A percentile compares a stretch with the other conserved stretches of the same genome.
phyloP scores from a whole-genome alignment of 1,139 yeast genomes.

The Diutina rugosa region DNA sequence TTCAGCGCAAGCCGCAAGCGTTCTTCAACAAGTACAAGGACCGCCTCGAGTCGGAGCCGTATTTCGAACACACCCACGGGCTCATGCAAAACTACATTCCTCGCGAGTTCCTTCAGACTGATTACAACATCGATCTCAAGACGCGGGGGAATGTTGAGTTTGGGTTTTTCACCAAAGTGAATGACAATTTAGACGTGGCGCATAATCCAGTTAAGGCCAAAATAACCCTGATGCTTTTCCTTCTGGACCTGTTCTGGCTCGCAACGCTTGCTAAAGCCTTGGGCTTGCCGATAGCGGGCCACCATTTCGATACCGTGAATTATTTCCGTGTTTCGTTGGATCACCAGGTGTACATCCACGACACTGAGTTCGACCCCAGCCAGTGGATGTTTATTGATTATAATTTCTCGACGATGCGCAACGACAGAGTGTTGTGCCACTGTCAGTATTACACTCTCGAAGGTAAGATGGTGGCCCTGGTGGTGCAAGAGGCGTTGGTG shows the following conservation, averaged over 20 bases:
- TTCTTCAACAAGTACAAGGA: conserved; percentile 20
- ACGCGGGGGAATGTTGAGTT: conserved; percentile 15
- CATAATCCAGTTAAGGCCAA: conserved; percentile 12
- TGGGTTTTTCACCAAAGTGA: conserved; percentile 22
- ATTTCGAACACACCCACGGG: conserved; percentile 17
- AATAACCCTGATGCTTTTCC: conserved; percentile 13
- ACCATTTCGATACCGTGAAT: conserved; percentile 7
- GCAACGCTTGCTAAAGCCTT: conserved; percentile 11
- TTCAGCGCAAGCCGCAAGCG: conserved; percentile 18
- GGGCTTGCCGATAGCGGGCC: conserved; percentile 3
- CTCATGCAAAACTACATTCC: conserved; percentile 17
- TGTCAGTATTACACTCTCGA: conserved; percentile 22
- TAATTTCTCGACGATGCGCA: conserved; percentile 22
- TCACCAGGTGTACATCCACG: conserved; percentile 30
- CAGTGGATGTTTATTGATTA: conserved; percentile 25
- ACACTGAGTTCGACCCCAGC: conserved; percentile 28
- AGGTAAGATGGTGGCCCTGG: conserved; percentile 25
- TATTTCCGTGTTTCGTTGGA: conserved; percentile 30
- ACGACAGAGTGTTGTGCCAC: conserved; percentile 25
- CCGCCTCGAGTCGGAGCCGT: conserved; percentile 15
- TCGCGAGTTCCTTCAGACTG: conserved; percentile 14
- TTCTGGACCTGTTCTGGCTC: conserved; percentile 23
- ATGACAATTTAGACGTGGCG: conserved; percentile 16
- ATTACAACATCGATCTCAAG: conserved; percentile 9
- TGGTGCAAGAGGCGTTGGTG: conserved; percentile 30